Evolutionary conservation across 805 yeast genomes (phyloP).

Genomic region (Zygoascus biomembranicola): DNA sequence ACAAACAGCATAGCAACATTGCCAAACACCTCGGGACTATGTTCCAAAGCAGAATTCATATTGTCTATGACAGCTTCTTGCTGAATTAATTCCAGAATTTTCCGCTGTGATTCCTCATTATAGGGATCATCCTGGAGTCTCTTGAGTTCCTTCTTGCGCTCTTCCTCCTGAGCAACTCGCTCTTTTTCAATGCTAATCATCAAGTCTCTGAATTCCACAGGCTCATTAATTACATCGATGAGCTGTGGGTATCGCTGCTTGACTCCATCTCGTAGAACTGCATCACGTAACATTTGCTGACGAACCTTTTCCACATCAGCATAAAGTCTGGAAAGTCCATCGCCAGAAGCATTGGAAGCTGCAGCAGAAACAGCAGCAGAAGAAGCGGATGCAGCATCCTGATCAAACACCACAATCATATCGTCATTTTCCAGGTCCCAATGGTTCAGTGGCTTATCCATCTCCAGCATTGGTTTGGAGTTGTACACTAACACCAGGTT

Average conservation of each 20-base stretch:
- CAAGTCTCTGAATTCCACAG: constrained; percentile 37
- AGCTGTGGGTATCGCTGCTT: constrained; percentile 40
- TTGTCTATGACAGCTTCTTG: constrained; percentile 74
- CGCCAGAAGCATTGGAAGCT: not conserved
- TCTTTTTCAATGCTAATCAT: constrained; percentile 24
- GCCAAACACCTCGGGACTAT: constrained; percentile 85
- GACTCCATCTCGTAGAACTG: constrained; percentile 27
- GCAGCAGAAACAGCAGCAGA: constrained; percentile 5
- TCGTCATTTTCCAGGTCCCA: constrained; percentile 51
- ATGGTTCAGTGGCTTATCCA: constrained; percentile 35
- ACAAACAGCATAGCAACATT: constrained; percentile 78
- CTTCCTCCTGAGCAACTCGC: constrained; percentile 27
- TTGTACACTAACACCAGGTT: constrained; percentile 44
- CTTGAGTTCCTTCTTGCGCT: constrained; percentile 39
- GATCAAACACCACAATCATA: constrained; percentile 34
- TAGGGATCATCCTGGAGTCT: constrained; percentile 58
- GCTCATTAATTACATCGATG: constrained; percentile 38
- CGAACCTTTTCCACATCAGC: constrained; percentile 27
- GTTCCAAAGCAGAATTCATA: constrained; percentile 69
- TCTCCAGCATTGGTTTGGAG: constrained; percentile 33
- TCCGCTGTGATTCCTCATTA: constrained; percentile 57
- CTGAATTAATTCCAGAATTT: constrained; percentile 57
- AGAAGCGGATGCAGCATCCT: not conserved
- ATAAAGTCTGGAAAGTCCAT: not conserved
- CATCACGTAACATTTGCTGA: constrained; percentile 28